Percentiles rank a stretch among this genome's conserved stretches.
phyloP scores from a whole-genome alignment of 2,329 filamentous ascomycete genomes.

The Cercospora sp. region DNA sequence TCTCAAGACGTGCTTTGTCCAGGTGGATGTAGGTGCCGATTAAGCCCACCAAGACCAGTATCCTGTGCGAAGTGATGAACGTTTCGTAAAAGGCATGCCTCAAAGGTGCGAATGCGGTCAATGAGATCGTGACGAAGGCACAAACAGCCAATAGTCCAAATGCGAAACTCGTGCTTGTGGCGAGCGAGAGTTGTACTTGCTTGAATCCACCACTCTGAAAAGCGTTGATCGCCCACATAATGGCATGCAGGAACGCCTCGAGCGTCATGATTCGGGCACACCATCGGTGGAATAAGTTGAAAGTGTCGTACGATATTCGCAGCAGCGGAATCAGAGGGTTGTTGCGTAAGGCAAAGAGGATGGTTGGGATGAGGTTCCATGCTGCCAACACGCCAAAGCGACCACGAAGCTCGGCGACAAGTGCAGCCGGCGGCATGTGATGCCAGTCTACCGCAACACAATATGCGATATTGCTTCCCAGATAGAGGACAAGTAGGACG shows the following conservation, averaged over 20 bases:
- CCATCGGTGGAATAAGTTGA: constrained; percentile 87
- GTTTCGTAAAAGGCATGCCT: constrained; percentile 79
- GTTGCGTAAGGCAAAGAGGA: constrained; percentile 22
- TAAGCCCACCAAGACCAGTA: constrained; percentile 68
- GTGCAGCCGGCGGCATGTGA: constrained; percentile 86
- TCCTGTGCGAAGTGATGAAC: constrained; percentile 83
- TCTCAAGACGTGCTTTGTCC: constrained; percentile 63
- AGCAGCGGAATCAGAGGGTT: constrained; percentile 83
- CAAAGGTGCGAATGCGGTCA: background rate
- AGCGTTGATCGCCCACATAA: background rate
- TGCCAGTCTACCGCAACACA: constrained; percentile 66
- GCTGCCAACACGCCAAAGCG: background rate
- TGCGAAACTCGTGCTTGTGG: background rate
- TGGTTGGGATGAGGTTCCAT: background rate
- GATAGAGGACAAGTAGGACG: constrained; percentile 65
- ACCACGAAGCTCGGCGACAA: background rate
- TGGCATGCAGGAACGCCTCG: constrained; percentile 53
- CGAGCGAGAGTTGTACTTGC: background rate
- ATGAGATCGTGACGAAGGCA: constrained; percentile 54
- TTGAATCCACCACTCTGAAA: background rate
- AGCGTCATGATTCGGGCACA: constrained; percentile 71
- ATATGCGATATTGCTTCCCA: constrained; percentile 73
- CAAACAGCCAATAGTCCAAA: background rate
- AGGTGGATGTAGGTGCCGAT: constrained; percentile 78
- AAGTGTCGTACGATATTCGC: constrained; percentile 90